Conservation (phyloP, 2,329 filamentous ascomycete genomes). For the Lachnellula arida region DNA sequence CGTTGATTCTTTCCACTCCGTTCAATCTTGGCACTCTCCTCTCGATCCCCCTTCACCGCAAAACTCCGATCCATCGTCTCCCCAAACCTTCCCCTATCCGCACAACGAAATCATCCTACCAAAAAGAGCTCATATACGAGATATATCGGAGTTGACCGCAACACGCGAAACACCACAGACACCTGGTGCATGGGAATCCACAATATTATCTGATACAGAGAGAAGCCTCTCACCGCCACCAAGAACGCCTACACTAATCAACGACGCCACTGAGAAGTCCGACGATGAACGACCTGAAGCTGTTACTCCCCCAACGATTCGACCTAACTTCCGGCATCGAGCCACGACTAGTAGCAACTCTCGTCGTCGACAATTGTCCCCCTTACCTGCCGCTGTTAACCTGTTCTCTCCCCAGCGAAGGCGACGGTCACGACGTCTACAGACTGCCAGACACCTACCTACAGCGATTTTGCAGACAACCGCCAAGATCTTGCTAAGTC, state of each 20-base stretch:
- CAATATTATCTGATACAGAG: constrained; percentile 5
- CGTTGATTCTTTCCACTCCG: constrained; percentile 51
- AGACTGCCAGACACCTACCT: constrained; percentile 48
- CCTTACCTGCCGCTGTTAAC: constrained; percentile 63
- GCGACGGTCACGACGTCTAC: constrained; percentile 37
- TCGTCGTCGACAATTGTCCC: constrained; percentile 55
- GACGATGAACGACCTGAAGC: constrained; percentile 39
- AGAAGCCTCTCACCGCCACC: constrained; percentile 25
- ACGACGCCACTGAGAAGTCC: constrained; percentile 37
- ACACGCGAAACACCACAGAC: constrained; percentile 20
- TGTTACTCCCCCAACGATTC: constrained; percentile 29
- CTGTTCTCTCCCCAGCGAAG: constrained; percentile 50
- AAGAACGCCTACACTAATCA: constrained; percentile 41
- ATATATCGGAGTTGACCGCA: constrained; percentile 33
- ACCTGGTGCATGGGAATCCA: constrained; percentile 22
- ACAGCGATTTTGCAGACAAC: constrained; percentile 71
- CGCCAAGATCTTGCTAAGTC: constrained; percentile 69
- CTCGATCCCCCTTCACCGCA: constrained; percentile 42
- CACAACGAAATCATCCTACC: constrained; percentile 38
- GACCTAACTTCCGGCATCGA: constrained; percentile 42
- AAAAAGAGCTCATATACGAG: constrained; percentile 30
- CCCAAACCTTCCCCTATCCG: constrained; percentile 35
- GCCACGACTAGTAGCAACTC: constrained; percentile 49
- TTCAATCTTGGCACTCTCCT: constrained; percentile 48
- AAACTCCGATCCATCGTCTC: constrained; percentile 37